phyloP scores from a whole-genome alignment of 108 stramenopile genomes.

The Asterionellopsis glacialis region DNA sequence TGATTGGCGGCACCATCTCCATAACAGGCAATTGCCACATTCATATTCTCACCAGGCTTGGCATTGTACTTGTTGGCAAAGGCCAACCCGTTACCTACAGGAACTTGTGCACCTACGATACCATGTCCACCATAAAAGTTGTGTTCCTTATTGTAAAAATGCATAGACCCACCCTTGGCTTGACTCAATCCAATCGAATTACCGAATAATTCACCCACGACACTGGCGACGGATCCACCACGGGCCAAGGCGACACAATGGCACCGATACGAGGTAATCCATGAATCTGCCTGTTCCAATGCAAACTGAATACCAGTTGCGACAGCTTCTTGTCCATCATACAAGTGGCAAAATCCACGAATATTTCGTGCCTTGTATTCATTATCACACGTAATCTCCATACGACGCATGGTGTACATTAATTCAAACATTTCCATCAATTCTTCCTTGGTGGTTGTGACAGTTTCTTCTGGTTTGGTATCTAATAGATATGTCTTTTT shows the following conservation, averaged over 20 bases:
- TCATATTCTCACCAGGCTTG: constrained; percentile 88
- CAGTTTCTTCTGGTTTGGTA: constrained; percentile 50
- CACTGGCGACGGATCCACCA: constrained; percentile 81
- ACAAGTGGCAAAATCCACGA: constrained; percentile 99
- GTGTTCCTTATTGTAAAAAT: constrained; percentile 98
- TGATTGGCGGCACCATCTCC: constrained; percentile 99
- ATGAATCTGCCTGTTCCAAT: constrained; percentile 83
- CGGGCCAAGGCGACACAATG: constrained; percentile 93
- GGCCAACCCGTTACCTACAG: constrained; percentile 95
- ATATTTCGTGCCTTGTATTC: constrained; percentile 98
- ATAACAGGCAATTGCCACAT: constrained; percentile 96
- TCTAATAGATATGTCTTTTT: constrained; percentile 74
- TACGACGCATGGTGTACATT: constrained; percentile 99
- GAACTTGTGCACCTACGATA: constrained; percentile 99
- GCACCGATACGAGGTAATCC: constrained; percentile 98
- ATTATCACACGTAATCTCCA: constrained; percentile 99
- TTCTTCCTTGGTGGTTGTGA: constrained; percentile 90
- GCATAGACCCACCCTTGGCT: constrained; percentile 99
- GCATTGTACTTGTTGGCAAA: constrained; percentile 98
- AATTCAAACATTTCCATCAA: constrained; percentile 86
- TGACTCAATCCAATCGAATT: constrained; percentile 63
- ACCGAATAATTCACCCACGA: constrained; percentile 94
- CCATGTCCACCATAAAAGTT: constrained; percentile 99
- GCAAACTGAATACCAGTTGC: constrained; percentile 93
- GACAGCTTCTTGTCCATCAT: constrained; percentile 99